Conservation (phyloP, 2,329 filamentous ascomycete species). For the Cercospora canescens region DNA sequence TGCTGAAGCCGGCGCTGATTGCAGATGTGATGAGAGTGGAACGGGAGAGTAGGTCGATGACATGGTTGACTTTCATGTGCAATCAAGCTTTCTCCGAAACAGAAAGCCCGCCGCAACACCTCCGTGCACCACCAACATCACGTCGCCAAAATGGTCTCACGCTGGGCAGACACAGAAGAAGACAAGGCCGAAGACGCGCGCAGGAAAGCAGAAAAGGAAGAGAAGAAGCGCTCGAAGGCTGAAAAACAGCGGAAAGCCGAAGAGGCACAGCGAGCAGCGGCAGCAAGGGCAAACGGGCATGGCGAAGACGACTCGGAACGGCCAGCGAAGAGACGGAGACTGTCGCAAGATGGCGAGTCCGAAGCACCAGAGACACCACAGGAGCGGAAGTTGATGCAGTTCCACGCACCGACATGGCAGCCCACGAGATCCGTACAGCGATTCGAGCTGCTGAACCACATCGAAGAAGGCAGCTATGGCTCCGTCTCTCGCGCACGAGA, state of each 20-base stretch:
- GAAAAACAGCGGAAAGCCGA: conserved; percentile 74
- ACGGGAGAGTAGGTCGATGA: neutral
- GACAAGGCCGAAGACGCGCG: conserved; percentile 73
- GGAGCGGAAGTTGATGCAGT: conserved; percentile 66
- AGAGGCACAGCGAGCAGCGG: conserved; percentile 43
- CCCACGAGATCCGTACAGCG: conserved; percentile 77
- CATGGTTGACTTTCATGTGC: conserved; percentile 9
- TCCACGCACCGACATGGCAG: conserved; percentile 68
- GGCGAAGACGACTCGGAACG: conserved; percentile 32
- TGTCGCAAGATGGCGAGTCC: conserved; percentile 52
- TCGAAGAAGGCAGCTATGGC: conserved; percentile 96
- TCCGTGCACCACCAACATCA: conserved; percentile 2
- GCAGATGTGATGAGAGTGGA: neutral
- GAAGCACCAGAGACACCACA: conserved; percentile 35
- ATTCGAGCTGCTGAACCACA: conserved; percentile 92
- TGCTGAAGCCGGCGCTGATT: neutral
- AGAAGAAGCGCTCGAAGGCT: conserved; percentile 80
- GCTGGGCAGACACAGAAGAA: conserved; percentile 85
- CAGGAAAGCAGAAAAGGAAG: conserved; percentile 79
- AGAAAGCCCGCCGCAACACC: conserved; percentile 2
- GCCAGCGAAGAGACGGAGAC: conserved; percentile 61
- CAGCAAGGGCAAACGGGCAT: conserved; percentile 28
- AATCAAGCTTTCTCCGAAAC: neutral
- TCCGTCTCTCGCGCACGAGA: conserved; percentile 86
- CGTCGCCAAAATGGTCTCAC: conserved; percentile 53